These are phyloP conservation scores for Saturnispora silvae DNA, from an alignment of 805 yeast species.

Conservation along the genomic window DNA sequence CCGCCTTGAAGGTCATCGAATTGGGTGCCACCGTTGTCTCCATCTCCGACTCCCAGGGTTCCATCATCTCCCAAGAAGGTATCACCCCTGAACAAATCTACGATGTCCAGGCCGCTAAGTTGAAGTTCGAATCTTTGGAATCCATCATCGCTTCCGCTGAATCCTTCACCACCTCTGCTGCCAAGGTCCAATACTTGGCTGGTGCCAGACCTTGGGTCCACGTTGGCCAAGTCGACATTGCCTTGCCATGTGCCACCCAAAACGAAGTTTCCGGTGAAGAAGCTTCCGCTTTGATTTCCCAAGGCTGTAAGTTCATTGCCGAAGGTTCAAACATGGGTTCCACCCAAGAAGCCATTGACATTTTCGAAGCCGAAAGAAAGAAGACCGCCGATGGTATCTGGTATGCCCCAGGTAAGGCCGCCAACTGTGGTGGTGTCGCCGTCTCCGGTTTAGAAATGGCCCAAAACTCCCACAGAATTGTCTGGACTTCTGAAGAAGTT, in stretches of 20 bases:
- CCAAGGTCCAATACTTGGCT: constrained; percentile 66
- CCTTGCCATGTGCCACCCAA: constrained; percentile 97
- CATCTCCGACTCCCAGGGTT: constrained; percentile 90
- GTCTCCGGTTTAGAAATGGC: constrained; percentile 99
- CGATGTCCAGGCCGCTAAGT: constrained; percentile 66
- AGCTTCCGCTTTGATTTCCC: constrained; percentile 87
- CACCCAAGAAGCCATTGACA: constrained; percentile 91
- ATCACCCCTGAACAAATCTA: constrained; percentile 73
- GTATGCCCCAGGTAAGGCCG: constrained; percentile 99
- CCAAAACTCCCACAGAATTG: constrained; percentile 90
- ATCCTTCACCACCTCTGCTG: constrained; percentile 37
- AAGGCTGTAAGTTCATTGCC: constrained; percentile 88
- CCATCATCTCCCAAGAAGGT: constrained; percentile 70
- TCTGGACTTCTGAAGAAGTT: constrained; percentile 89
- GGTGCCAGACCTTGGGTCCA: constrained; percentile 96
- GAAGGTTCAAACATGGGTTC: constrained; percentile 99
- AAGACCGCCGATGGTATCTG: constrained; percentile 51
- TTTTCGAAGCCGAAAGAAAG: constrained; percentile 76
- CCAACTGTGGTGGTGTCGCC: constrained; percentile 99
- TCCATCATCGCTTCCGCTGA: constrained; percentile 49
- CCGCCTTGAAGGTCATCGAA: constrained; percentile 94
- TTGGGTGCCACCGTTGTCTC: constrained; percentile 93
- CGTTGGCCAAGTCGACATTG: constrained; percentile 88
- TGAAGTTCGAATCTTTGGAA: constrained; percentile 66
- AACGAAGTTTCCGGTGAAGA: constrained; percentile 96